Evolutionary conservation across 768 basidiomycete genomes (phyloP), one percentile per base, ranked within the genome.

Genomic region (Obba rivulosa): DNA sequence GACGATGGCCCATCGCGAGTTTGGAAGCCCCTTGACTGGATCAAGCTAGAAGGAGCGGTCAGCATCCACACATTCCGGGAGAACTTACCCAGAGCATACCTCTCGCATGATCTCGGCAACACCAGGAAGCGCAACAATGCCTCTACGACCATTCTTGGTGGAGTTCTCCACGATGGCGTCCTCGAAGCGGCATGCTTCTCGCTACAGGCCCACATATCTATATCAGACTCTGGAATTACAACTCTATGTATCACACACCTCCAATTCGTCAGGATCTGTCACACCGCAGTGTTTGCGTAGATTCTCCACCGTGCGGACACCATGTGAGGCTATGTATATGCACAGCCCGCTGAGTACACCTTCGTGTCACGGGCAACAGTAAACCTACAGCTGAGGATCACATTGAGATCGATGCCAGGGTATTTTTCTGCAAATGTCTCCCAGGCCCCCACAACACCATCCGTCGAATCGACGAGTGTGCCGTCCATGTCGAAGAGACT

Each of bases 401-500:
- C 57, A 23, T 76, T 57, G 16, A 85, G 61, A 61, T 87, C 77
- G 50, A 87, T 77, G 25, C 62, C 64, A 3, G 83, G 81, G 62
- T 93, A 92, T 49, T 77, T 74, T 59, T 80, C 62, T 42, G 76
- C 76, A 66, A 92, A 92, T n/a, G 71, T 67, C 45, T 83, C 71
- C 92, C 92, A 94, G 31, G 90, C 89, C 22, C 84, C 87, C 22
- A 79, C 69, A 25, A 94, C 89, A 37, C 87, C 90, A 24, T 80
- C 78, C 9, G 87, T 92, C 17, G 88, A 92, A 62, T 93, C 87
- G 54, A 87, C 75, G 43, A 88, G 71, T 28, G 87, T 92, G 47
- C 86, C 86, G 62, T 89, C 87, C 87, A 88, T 89, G 62, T 89
- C 86, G 59, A 87, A 87, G 13, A 88, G 69, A 49, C 86, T 87